These are phyloP conservation scores for Olyra latifolia DNA, from an alignment of 176 grass and related monocot genomes.

Conservation along the genomic window DNA sequence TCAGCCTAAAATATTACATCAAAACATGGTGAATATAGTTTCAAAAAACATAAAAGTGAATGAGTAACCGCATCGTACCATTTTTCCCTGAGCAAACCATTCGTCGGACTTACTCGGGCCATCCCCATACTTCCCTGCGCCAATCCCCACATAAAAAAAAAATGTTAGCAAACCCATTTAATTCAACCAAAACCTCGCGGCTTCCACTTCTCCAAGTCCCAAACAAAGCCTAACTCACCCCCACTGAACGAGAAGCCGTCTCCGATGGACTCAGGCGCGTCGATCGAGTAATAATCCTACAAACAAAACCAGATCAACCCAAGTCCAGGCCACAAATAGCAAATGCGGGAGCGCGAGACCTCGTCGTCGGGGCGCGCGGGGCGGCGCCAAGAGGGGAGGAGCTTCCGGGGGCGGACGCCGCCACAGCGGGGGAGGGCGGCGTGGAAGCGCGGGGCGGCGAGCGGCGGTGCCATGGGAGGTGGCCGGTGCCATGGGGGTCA, in stretches of 20 bases:
- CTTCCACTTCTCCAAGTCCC: not conserved
- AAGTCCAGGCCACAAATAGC: not conserved
- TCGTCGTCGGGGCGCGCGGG: conserved; percentile 48
- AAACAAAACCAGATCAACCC: not conserved
- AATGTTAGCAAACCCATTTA: not conserved
- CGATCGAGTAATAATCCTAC: conserved; percentile 77
- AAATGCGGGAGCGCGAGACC: conserved; percentile 30
- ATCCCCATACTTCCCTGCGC: conserved; percentile 80
- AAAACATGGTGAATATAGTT: not conserved
- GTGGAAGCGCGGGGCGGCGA: conserved; percentile 45
- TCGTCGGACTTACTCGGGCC: conserved; percentile 71
- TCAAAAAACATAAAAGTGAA: not conserved
- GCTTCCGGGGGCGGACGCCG: conserved; percentile 24
- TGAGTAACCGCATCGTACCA: conserved; percentile 27
- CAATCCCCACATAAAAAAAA: not conserved
- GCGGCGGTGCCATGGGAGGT: conserved; percentile 55
- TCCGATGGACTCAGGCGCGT: conserved; percentile 67
- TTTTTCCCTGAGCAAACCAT: conserved; percentile 87
- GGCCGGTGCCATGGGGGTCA: conserved; percentile 19
- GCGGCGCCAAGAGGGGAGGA: conserved; percentile 38
- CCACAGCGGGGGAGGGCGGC: conserved; percentile 10
- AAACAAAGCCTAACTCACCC: conserved; percentile 36
- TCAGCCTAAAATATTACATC: not conserved
- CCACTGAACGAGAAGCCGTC: conserved; percentile 95
- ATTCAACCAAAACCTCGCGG: not conserved